These are phyloP conservation scores for Chlorella sp. DNA, from an alignment of 139 green algal genomes.

Conservation along the genomic window DNA sequence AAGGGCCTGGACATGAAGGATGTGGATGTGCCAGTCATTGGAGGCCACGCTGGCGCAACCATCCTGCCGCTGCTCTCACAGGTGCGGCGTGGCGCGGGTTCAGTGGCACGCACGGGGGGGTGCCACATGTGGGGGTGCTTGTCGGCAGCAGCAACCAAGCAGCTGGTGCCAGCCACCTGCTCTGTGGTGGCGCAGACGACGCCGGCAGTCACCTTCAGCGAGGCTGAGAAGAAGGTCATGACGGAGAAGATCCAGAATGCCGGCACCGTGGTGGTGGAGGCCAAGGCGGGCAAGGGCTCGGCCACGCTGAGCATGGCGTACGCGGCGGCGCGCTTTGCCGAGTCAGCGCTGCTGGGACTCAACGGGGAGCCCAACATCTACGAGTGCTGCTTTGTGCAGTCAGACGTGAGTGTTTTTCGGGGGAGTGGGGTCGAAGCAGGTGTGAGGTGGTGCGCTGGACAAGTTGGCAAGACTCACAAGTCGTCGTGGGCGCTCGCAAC, in stretches of 20 bases:
- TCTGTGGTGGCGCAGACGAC: slow-evolving; percentile 53
- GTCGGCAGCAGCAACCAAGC: too few relatives aligned
- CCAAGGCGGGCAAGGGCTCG: slow-evolving; percentile 78
- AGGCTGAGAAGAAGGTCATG: slow-evolving; percentile 75
- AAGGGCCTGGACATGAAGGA: slow-evolving; percentile 58
- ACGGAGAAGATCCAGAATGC: slow-evolving; percentile 83
- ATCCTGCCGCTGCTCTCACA: slow-evolving; percentile 95
- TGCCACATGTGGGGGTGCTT: too few relatives aligned
- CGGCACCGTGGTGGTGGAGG: slow-evolving; percentile 86
- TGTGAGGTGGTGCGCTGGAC: too few relatives aligned
- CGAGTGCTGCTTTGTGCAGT: slow-evolving; percentile 68
- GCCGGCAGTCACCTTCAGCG: slow-evolving; percentile 73
- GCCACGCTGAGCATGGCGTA: slow-evolving; percentile 90
- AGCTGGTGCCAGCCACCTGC: too few relatives aligned
- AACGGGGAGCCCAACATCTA: slow-evolving; percentile 58
- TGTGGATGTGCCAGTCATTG: slow-evolving; percentile 90
- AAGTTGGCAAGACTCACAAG: too few relatives aligned
- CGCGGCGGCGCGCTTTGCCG: slow-evolving; percentile 72
- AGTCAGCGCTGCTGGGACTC: slow-evolving; percentile 74
- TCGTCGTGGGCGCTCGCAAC: too few relatives aligned
- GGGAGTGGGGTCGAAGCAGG: too few relatives aligned
- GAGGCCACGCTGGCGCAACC: slow-evolving; percentile 89
- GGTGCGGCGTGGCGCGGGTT: too few relatives aligned
- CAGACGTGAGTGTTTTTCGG: slow-evolving; percentile 32
- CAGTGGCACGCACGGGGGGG: too few relatives aligned